Base-by-base conservation (phyloP, 208 protist species). In the Acanthamoeba triangularis region DNA sequence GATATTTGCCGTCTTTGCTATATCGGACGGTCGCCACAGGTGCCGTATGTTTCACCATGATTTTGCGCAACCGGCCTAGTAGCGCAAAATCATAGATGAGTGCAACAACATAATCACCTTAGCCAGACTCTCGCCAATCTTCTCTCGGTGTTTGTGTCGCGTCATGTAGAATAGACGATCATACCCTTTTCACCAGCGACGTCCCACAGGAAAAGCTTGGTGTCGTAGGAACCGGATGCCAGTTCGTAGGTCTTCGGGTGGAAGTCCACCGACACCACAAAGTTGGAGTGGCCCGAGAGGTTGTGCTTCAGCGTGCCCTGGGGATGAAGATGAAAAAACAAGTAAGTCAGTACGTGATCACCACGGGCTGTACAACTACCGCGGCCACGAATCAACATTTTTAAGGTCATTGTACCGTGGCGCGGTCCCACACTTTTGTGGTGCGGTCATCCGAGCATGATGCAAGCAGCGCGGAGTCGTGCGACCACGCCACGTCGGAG, bases 401-500 rank as follows among this genome's bases (percentile, higher is more conserved):
- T 23, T 3, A 0, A 11, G 76, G 47, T 8, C 11, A 56, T 59
- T 18, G 78, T 87, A 87, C 78, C 44, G 78, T 87, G 37, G 44
- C 37, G 20, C 78, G 78, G 3, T 87, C 78, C 78, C 78, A 87
- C 23, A 87, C 28, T 35, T 87, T 87, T 6, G 56, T 41, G 30
- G 25, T 87, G 44, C 78, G 78, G 49, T 87, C 78, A 59, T 87
- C 78, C n/a, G 78, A 87, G 16, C 78, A 52, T 23, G 78, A 87
- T 4, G 78, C 78, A 4, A 87, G 25, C 44, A 87, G 35, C 25
- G 78, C 1, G 3, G 18, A 11, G 44, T 87, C 78, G 28, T 87
- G 78, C 44, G 78, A 87, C 78, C 78, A 87, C 28, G 78, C 78
- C 47, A 87, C 78, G n/a, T 87, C 78, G 47, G 78, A 87, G 8